Base-by-base conservation (phyloP, 108 stramenopile genomes). In the Cyclotella sp. region DNA sequence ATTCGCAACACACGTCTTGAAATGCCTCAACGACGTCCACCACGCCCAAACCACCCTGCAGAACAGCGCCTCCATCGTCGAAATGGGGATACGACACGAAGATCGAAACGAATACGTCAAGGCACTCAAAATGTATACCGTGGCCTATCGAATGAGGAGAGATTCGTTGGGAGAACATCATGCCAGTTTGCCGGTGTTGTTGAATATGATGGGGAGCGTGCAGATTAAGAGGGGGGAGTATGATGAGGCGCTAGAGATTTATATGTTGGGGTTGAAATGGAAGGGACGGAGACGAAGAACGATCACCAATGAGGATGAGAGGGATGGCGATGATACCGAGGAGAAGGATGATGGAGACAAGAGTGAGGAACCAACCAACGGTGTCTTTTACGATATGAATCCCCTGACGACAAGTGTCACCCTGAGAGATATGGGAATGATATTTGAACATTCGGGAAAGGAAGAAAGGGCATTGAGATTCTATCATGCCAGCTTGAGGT, bases 131-230 rank as follows among this genome's bases (percentile, higher is more conserved):
- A 87, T 93, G 88, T 95, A 93, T 63, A 93, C 92, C 22, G 87
- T 95, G 47, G 92, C 95, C 4, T 93, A 93, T 73, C 91, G 95
- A 1, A 95, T 95, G 73, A 82, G 92, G 28, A 41, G 90, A 12
- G 95, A 95, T 58, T 79, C 83, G 22, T 67, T 93, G 34, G 86
- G 88, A 30, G 75, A 77, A 11, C 70, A 85, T 40, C 95, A 95
- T 71, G 92, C 95, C 3, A 85, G 84, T 62, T 63, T 93, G 15
- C 80, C 89, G 0, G 90, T 93, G 8, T 67, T 93, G 39, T 67
- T 95, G 27, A 95, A 95, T 69, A 90, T 95, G 87, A 75, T 95
- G 79, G 94, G 91, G 43, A 83, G 78, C 40, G 86, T 95, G 7
- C 92, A 92, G 77, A 80, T 90, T 21, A 92, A 93, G 64, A 72